phyloP scores from a whole-genome alignment of 495 filamentous ascomycete species.

The Tuber umbilicatum region DNA sequence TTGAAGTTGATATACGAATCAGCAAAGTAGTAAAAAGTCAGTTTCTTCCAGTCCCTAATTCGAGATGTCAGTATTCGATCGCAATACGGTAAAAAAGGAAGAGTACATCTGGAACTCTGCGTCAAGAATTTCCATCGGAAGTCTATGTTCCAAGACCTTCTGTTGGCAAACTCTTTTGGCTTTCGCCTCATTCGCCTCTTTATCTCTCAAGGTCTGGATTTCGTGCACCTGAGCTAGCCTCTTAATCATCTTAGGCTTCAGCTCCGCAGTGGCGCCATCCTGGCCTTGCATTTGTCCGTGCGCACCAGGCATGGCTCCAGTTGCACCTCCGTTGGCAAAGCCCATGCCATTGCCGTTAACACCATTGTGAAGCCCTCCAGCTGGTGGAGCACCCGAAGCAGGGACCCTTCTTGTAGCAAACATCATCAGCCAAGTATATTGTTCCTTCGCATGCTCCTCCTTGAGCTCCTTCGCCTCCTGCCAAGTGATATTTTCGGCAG shows the following conservation, averaged over 20 bases:
- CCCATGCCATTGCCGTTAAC: constrained; percentile 55
- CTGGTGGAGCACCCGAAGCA: constrained; percentile 52
- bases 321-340: constrained; percentile 36
- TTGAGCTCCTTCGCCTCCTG: constrained; percentile 78
- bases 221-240: constrained; percentile 86
- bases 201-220: constrained; percentile 76
- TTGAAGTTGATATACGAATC: constrained; percentile 99
- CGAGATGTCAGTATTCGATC: constrained; percentile 8
- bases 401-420: constrained; percentile 72
- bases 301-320: constrained; percentile 28
- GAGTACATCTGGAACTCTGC: constrained; percentile 98
- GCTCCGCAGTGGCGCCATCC: constrained; percentile 68
- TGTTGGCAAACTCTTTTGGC: constrained; percentile 93
- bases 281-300: constrained; percentile 48
- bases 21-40: constrained; percentile 98
- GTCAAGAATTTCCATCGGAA: constrained; percentile 97
- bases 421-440: constrained; percentile 96
- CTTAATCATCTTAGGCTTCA: constrained; percentile 94
- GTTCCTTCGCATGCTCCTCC: constrained; percentile 81
- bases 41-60: constrained; percentile 91
- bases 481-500: constrained; percentile 73
- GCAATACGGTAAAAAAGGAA: constrained; percentile 24
- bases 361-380: constrained; percentile 51
- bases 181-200: constrained; percentile 96
- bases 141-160: constrained; percentile 86